Conservation (phyloP, 129 eudicot genomes). For the Escallonia herrerae region DNA sequence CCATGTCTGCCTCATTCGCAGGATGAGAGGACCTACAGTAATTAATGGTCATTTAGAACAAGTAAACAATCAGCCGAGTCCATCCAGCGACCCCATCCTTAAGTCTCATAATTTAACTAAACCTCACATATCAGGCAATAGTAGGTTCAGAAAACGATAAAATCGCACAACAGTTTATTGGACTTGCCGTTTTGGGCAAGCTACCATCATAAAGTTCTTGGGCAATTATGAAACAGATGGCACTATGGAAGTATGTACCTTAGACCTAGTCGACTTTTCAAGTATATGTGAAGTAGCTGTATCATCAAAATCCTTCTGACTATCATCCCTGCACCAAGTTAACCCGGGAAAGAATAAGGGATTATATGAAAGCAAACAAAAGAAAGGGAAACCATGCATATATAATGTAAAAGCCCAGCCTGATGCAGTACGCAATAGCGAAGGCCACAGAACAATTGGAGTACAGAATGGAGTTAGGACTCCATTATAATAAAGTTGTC, state of each 20-base stretch:
- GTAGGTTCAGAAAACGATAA: background rate
- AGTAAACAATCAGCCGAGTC: too few relatives aligned
- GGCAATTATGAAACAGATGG: slow-evolving; percentile 8
- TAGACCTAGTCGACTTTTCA: slow-evolving; percentile 39
- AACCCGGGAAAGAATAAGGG: slow-evolving; percentile 9
- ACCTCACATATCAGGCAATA: background rate
- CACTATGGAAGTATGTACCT: slow-evolving; percentile 31
- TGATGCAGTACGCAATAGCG: background rate
- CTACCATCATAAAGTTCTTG: background rate
- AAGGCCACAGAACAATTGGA: too few relatives aligned
- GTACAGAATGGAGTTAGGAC: too few relatives aligned
- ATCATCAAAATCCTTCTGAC: slow-evolving; percentile 37
- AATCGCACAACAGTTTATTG: background rate
- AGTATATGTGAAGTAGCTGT: slow-evolving; percentile 17
- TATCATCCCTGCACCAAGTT: slow-evolving; percentile 55
- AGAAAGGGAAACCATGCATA: slow-evolving; percentile 1
- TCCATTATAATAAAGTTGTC: too few relatives aligned
- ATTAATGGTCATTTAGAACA: too few relatives aligned
- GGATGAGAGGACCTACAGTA: background rate
- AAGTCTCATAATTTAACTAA: too few relatives aligned
- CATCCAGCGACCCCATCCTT: too few relatives aligned
- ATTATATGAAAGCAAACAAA: background rate
- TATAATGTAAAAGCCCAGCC: background rate
- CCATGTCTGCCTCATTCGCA: background rate
- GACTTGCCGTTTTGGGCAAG: background rate